A percentile compares a stretch with the other conserved stretches of the same genome.
These are phyloP conservation scores for Saturnispora kantuleensis DNA, from an alignment of 805 yeast species.

Conservation along the genomic window DNA sequence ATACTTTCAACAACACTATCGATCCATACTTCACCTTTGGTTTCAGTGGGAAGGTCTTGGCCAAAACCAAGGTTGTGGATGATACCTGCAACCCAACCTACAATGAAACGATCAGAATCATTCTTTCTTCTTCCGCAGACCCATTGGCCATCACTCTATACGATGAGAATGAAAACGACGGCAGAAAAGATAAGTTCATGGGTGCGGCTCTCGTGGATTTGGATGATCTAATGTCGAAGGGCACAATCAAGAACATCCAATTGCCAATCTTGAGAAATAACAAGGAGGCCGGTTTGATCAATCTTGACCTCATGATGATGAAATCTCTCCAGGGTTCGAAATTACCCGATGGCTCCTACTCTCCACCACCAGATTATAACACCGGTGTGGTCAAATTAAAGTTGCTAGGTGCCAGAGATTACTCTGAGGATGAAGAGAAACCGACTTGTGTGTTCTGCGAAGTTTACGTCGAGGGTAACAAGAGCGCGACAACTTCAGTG, in stretches of 20 bases:
- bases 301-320: constrained; percentile 62
- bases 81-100: constrained; percentile 70
- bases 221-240: constrained; percentile 49
- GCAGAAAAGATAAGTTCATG: constrained; percentile 64
- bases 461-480: constrained; percentile 52
- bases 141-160: constrained; percentile 63
- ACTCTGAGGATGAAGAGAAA: constrained; percentile 30
- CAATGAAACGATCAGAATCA: constrained; percentile 68
- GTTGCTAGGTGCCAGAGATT: constrained; percentile 52
- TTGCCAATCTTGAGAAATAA: constrained; percentile 69
- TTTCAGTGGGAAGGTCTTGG: constrained; percentile 47
- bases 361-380: constrained; percentile 85
- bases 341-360: constrained; percentile 70
- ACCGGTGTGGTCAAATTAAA: constrained; percentile 81
- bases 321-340: constrained; percentile 58
- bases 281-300: constrained; percentile 68
- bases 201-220: constrained; percentile 72
- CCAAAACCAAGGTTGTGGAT: constrained; percentile 55
- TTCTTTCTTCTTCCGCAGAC: constrained; percentile 68
- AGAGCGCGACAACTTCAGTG: constrained; percentile 46
- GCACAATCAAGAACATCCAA: constrained; percentile 37
- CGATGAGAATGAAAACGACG: constrained; percentile 60
- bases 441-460: constrained; percentile 62
- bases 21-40: constrained; percentile 84
- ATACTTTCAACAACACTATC: constrained; percentile 63